These are phyloP conservation scores for Leccinum rimulosum DNA, from an alignment of 768 basidiomycete genomes.

Conservation along the genomic window DNA sequence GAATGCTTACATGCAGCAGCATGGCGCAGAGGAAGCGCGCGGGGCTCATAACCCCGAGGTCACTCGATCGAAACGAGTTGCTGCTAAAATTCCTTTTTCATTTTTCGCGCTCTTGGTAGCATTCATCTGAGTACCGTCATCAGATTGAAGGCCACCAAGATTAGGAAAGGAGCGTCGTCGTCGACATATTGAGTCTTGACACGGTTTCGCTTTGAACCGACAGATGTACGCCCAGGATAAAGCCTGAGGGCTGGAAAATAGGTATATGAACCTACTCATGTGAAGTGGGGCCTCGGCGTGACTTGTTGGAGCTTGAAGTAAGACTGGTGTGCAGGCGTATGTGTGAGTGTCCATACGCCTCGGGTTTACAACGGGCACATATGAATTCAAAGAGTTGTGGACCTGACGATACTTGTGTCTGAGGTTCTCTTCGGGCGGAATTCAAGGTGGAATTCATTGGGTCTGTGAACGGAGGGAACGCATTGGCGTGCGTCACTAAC, in stretches of 20 bases:
- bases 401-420: background rate
- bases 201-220: background rate
- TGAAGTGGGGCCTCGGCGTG: background rate
- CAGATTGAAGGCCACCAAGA: conserved; percentile 33
- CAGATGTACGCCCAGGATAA: too few species aligned
- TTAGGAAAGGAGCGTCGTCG: background rate
- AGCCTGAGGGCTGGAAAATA: too few species aligned
- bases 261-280: background rate
- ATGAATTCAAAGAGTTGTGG: background rate
- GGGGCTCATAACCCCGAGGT: conserved; percentile 50
- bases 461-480: background rate
- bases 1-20: conserved; percentile 28
- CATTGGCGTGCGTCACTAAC: background rate
- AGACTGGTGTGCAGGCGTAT: background rate
- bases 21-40: conserved; percentile 49
- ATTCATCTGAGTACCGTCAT: too few species aligned
- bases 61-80: conserved; percentile 49
- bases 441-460: too few species aligned
- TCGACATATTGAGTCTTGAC: too few species aligned
- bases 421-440: background rate
- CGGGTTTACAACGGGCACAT: too few species aligned
- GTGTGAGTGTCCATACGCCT: background rate
- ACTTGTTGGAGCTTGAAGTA: background rate
- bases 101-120: too few species aligned
- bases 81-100: conserved; percentile 20